Percentiles rank a stretch among this genome's conserved stretches.
phyloP scores from a whole-genome alignment of 2,329 filamentous ascomycete species.

The Stemphylium lycopersici region DNA sequence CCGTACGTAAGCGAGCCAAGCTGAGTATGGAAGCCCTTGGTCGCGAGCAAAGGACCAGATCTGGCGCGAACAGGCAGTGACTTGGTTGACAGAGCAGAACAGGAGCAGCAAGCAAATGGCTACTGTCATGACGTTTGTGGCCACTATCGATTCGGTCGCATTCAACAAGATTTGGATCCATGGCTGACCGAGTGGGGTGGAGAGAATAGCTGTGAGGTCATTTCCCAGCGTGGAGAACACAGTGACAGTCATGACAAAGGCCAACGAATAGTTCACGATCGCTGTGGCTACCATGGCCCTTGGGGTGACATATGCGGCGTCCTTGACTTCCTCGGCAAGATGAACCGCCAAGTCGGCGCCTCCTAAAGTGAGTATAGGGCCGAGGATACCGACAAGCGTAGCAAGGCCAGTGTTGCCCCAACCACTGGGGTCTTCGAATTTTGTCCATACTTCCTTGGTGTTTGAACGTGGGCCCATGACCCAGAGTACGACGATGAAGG shows the following conservation, averaged over 20 bases:
- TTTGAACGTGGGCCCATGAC: slow-evolving; percentile 39
- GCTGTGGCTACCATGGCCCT: slow-evolving; percentile 46
- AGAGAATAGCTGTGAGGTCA: slow-evolving; percentile 3
- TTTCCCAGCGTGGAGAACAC: slow-evolving; percentile 11
- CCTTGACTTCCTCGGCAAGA: slow-evolving; percentile 36
- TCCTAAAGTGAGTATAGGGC: slow-evolving; percentile 39
- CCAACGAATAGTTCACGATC: slow-evolving; percentile 42
- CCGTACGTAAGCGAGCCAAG: slow-evolving; percentile 22
- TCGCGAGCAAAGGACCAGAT: slow-evolving; percentile 39
- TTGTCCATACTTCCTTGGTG: slow-evolving; percentile 50
- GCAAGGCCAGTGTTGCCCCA: slow-evolving; percentile 51
- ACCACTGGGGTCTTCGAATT: slow-evolving; percentile 53
- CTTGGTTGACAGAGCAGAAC: slow-evolving; percentile 8
- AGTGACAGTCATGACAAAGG: slow-evolving; percentile 36
- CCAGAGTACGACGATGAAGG: slow-evolving; percentile 49
- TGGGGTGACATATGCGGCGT: slow-evolving; percentile 34
- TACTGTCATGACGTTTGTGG: slow-evolving; percentile 26
- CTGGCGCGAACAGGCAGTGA: slow-evolving; percentile 31
- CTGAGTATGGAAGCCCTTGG: slow-evolving; percentile 28
- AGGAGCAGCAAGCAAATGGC: neutral
- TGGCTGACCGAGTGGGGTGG: slow-evolving; percentile 20
- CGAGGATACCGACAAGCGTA: slow-evolving; percentile 47
- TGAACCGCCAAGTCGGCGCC: slow-evolving; percentile 45
- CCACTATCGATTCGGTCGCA: slow-evolving; percentile 23
- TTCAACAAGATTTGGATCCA: slow-evolving; percentile 32